Percentiles rank a stretch among this genome's conserved stretches.
phyloP scores from a whole-genome alignment of 208 protist species.

The Leishmania guyanensis region DNA sequence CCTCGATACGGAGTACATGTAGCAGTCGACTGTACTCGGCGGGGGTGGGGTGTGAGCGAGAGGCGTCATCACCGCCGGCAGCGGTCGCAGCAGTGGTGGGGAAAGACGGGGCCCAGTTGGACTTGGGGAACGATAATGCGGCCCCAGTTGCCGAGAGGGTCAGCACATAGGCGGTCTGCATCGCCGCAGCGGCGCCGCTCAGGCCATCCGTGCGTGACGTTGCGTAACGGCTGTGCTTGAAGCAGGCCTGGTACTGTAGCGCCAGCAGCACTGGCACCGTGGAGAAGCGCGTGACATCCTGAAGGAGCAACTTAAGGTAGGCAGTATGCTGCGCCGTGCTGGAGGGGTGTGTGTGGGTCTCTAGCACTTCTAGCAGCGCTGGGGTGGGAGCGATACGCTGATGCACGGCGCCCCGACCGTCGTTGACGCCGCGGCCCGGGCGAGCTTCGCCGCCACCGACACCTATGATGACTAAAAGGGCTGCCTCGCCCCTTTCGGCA shows the following conservation, averaged over 20 bases:
- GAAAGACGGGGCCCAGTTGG: background rate
- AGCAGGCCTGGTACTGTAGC: slow-evolving; percentile 36
- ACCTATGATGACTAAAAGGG: slow-evolving; percentile 4
- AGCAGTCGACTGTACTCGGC: background rate
- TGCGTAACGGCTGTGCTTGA: slow-evolving; percentile 22
- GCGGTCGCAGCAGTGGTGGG: background rate
- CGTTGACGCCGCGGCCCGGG: background rate
- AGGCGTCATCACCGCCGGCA: background rate
- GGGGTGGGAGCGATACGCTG: slow-evolving; percentile 39
- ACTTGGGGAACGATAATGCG: background rate
- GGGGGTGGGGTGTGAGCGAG: background rate
- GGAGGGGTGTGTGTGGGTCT: slow-evolving; percentile 35
- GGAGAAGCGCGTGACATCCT: slow-evolving; percentile 35
- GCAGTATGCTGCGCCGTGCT: slow-evolving; percentile 30
- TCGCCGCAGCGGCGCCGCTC: slow-evolving; percentile 7
- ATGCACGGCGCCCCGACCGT: slow-evolving; percentile 8
- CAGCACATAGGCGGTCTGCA: slow-evolving; percentile 20
- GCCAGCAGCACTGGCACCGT: slow-evolving; percentile 38
- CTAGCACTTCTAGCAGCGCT: slow-evolving; percentile 44
- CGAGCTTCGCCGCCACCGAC: background rate
- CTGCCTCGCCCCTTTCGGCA: no score
- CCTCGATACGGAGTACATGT: background rate
- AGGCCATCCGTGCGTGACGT: slow-evolving; percentile 9
- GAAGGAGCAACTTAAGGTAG: slow-evolving; percentile 35
- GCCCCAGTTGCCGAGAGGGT: slow-evolving; percentile 4